Conservation (phyloP, 352 stramenopile species). For the Pilasporangium apinafurcum region DNA sequence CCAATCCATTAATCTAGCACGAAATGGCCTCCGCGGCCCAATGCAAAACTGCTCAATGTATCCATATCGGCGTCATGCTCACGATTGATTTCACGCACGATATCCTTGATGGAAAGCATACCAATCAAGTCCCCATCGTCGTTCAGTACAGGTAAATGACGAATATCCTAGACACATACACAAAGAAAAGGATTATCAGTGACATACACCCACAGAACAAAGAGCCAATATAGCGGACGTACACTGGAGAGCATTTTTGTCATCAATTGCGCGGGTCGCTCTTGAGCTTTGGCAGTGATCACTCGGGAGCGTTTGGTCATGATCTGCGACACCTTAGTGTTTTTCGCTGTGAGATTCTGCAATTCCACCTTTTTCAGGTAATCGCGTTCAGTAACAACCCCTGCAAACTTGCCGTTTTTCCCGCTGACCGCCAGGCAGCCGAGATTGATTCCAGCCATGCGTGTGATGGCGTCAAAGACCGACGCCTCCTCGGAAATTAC, state of each 20-base stretch:
- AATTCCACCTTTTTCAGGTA: conserved; percentile 96
- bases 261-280: conserved; percentile 91
- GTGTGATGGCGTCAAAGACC: conserved; percentile 93
- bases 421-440: conserved; percentile 89
- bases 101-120: conserved; percentile 94
- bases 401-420: conserved; percentile 83
- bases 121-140: conserved; percentile 86
- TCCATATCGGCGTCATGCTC: conserved; percentile 77
- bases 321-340: conserved; percentile 90
- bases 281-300: conserved; percentile 78
- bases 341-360: conserved; percentile 83
- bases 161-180: conserved; percentile 68
- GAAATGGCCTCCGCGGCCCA: conserved; percentile 76
- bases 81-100: conserved; percentile 84
- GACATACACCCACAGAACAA: neutral
- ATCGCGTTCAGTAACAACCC: conserved; percentile 92
- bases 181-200: neutral
- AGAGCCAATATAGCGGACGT: conserved; percentile 7
- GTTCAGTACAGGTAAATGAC: conserved; percentile 93
- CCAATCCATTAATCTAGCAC: conserved; percentile 80
- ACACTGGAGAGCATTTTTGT: conserved; percentile 93
- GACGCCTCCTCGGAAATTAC: conserved; percentile 89
- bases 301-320: conserved; percentile 91
- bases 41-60: conserved; percentile 69
- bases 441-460: conserved; percentile 93